These are phyloP conservation scores for Bjerkandera adusta DNA, from an alignment of 1,284 basidiomycete species.

Conservation along the genomic window DNA sequence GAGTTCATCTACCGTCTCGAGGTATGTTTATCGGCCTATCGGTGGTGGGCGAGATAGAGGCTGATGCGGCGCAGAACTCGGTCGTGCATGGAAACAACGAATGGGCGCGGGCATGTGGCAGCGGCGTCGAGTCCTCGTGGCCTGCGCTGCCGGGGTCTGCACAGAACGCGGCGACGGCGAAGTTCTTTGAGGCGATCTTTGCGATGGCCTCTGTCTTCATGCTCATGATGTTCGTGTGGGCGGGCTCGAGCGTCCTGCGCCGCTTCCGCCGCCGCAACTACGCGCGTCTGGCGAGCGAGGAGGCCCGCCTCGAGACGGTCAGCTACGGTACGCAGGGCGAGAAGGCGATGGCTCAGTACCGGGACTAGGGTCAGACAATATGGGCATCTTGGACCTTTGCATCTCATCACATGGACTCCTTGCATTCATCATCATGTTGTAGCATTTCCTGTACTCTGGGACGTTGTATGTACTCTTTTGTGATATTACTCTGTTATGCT, in stretches of 20 bases:
- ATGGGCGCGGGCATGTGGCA: conserved; percentile 60
- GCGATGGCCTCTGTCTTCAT: conserved; percentile 41
- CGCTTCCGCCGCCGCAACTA: conserved; percentile 40
- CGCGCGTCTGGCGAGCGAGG: conserved; percentile 52
- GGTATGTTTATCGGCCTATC: conserved; percentile 36
- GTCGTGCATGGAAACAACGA: conserved; percentile 67
- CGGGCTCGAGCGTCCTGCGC: conserved; percentile 38
- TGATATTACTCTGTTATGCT: too few relatives aligned
- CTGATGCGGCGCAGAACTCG: conserved; percentile 42
- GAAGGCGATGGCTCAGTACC: conserved; percentile 11
- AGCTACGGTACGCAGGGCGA: conserved; percentile 15
- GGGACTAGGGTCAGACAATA: not conserved
- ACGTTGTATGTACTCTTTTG: too few relatives aligned
- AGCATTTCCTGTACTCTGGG: too few relatives aligned
- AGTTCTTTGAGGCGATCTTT: conserved; percentile 42
- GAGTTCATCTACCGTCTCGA: conserved; percentile 78
- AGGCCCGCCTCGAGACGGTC: conserved; percentile 27
- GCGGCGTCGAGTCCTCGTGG: conserved; percentile 33
- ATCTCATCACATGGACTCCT: not conserved
- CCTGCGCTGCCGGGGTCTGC: conserved; percentile 29
- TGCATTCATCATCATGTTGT: too few relatives aligned
- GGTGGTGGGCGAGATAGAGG: not conserved
- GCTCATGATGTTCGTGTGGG: conserved; percentile 39
- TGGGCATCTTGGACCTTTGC: not conserved
- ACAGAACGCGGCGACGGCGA: conserved; percentile 27